phyloP scores from a whole-genome alignment of 2,329 filamentous ascomycete species.

The Lecanicillium sp. region DNA sequence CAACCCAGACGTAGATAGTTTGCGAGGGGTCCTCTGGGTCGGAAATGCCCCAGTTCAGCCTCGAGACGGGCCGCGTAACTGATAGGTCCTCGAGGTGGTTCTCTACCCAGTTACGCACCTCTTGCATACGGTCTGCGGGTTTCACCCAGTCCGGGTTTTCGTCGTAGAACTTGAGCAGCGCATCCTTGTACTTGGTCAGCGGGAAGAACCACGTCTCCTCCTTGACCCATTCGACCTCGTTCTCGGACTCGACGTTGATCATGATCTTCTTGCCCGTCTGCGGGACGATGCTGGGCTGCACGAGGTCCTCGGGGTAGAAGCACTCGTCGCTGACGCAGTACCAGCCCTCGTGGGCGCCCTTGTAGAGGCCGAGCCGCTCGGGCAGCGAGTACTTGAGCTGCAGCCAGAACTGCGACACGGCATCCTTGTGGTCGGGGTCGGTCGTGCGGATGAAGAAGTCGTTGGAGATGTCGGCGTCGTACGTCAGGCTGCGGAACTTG shows the following conservation, averaged over 20 bases:
- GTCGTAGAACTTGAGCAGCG: constrained; percentile 71
- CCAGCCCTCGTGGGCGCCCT: constrained; percentile 85
- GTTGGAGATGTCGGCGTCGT: constrained; percentile 62
- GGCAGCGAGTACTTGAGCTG: constrained; percentile 51
- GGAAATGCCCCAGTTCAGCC: constrained; percentile 80
- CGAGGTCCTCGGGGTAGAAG: constrained; percentile 75
- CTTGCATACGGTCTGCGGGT: constrained; percentile 66
- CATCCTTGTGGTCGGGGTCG: constrained; percentile 70
- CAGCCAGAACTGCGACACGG: constrained; percentile 86
- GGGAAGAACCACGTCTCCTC: constrained; percentile 95
- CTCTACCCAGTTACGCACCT: constrained; percentile 70
- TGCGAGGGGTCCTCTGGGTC: constrained; percentile 80
- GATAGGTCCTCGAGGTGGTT: constrained; percentile 80
- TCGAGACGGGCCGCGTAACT: constrained; percentile 71
- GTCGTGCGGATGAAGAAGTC: constrained; percentile 93
- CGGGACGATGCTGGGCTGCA: constrained; percentile 70
- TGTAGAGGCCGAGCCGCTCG: constrained; percentile 73
- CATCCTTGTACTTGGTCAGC: constrained; percentile 74
- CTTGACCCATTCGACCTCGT: constrained; percentile 88
- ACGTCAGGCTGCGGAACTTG: constrained; percentile 71
- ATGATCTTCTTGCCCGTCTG: constrained; percentile 77
- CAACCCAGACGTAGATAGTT: constrained; percentile 97
- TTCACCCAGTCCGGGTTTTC: constrained; percentile 73
- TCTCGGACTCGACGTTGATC: constrained; percentile 80
- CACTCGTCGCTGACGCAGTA: constrained; percentile 96